A percentile compares a stretch with the other conserved stretches of the same genome.
Conservation (phyloP, 176 grass and related monocot genomes). For the Bothriochloa decipiens region DNA sequence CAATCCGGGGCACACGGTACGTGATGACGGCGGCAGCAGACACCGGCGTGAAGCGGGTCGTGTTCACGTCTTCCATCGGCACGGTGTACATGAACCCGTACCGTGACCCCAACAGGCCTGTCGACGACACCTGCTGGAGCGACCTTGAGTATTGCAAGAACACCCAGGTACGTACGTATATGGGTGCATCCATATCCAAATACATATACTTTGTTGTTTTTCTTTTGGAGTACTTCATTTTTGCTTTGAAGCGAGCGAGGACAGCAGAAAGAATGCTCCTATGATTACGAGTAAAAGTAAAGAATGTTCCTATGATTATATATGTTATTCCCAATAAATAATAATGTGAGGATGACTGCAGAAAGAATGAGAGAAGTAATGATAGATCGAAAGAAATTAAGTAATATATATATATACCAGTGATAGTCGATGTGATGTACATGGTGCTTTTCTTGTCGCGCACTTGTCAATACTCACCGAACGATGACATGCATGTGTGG, state of each 20-base stretch:
- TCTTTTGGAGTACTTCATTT: not conserved
- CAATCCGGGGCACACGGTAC: slow-evolving; percentile 60
- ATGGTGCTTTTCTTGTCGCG: not conserved
- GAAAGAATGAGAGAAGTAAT: not conserved
- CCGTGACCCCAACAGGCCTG: slow-evolving; percentile 40
- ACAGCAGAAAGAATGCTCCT: not conserved
- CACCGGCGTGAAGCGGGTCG: slow-evolving; percentile 56
- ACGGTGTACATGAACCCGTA: slow-evolving; percentile 85
- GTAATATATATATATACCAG: not conserved
- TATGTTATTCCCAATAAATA: not conserved
- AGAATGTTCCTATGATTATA: not conserved
- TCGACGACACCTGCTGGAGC: slow-evolving; percentile 85
- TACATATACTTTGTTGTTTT: not conserved
- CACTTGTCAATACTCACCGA: slow-evolving; percentile 35
- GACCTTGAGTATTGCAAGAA: slow-evolving; percentile 90
- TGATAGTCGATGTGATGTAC: not conserved
- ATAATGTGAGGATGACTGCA: not conserved
- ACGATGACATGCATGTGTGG: not conserved
- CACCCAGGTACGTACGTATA: slow-evolving; percentile 46
- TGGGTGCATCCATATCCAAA: not conserved
- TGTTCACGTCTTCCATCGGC: slow-evolving; percentile 87
- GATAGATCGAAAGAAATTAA: not conserved
- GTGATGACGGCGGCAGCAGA: slow-evolving; percentile 62
- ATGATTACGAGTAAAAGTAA: not conserved
- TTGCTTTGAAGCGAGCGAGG: not conserved